A percentile compares a stretch with the other conserved stretches of the same genome.
Conservation (phyloP, 2,329 filamentous ascomycete species). For the Huntiella decipiens region DNA sequence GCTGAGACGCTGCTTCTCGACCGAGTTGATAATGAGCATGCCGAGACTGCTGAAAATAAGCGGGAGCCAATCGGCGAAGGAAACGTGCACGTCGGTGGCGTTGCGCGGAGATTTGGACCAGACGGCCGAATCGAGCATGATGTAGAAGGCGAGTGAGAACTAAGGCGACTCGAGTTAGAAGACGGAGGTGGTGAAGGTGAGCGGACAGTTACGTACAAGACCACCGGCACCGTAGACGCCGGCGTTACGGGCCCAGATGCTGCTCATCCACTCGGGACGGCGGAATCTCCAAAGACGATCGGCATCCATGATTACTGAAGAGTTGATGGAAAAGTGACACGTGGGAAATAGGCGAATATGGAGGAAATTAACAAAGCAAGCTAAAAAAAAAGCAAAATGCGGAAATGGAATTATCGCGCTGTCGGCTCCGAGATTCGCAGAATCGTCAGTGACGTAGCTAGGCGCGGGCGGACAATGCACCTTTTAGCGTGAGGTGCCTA, state of each 20-base stretch:
- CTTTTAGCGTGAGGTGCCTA: not conserved
- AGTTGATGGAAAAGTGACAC: not conserved
- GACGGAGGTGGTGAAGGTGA: not conserved
- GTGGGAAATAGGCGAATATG: not conserved
- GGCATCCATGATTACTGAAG: constrained; percentile 31
- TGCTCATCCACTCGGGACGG: constrained; percentile 48
- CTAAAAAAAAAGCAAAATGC: not conserved
- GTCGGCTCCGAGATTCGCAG: not conserved
- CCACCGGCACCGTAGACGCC: constrained; percentile 45
- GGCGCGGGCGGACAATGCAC: constrained; percentile 1
- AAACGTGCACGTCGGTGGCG: constrained; percentile 40
- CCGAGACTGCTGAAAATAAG: constrained; percentile 47
- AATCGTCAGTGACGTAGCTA: constrained; percentile 8
- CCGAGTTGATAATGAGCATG: constrained; percentile 54
- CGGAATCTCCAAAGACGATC: constrained; percentile 49
- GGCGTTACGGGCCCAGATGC: constrained; percentile 40
- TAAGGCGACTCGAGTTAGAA: constrained; percentile 15
- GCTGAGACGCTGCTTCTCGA: constrained; percentile 46
- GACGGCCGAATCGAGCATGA: constrained; percentile 47
- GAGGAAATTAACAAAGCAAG: not conserved
- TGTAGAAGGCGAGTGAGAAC: constrained; percentile 52
- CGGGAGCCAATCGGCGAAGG: constrained; percentile 51
- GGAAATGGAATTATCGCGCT: not conserved
- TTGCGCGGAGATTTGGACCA: constrained; percentile 45
- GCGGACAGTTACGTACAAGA: constrained; percentile 29